A percentile compares a stretch with the other conserved stretches of the same genome.
Evolutionary conservation across 2,329 filamentous ascomycete species (phyloP).

Genomic region (Colletotrichum sp.): DNA sequence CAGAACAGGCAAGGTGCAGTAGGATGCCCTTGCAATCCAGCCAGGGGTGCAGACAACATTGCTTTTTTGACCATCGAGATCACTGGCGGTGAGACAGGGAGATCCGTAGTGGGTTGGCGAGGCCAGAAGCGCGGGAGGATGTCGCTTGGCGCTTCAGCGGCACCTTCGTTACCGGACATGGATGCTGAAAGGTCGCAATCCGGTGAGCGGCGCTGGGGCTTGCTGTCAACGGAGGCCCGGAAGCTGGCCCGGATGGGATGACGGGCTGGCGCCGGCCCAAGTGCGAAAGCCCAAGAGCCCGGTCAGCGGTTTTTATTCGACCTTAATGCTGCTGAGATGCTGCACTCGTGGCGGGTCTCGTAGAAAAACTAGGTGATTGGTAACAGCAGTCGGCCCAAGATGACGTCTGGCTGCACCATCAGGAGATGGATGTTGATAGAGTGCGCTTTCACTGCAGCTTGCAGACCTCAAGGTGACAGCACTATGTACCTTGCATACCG

Average conservation of each 20-base stretch:
- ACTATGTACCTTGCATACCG: conserved; percentile 7
- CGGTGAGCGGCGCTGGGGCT: neutral
- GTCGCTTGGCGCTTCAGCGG: neutral
- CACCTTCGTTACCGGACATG: neutral
- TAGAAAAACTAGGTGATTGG: neutral
- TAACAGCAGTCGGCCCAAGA: neutral
- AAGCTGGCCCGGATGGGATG: neutral
- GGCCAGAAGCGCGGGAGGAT: neutral
- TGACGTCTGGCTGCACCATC: neutral
- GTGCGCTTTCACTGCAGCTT: neutral
- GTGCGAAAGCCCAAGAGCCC: neutral
- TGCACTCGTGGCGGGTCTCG: neutral
- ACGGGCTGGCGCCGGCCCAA: neutral
- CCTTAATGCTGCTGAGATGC: neutral
- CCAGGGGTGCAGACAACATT: conserved; percentile 7
- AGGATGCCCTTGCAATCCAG: conserved; percentile 15
- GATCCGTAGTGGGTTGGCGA: neutral
- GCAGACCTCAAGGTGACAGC: neutral
- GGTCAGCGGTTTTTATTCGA: neutral
- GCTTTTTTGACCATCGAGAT: conserved; percentile 7
- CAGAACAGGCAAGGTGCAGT: neutral
- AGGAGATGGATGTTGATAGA: neutral
- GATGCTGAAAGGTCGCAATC: neutral
- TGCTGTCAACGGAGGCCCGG: neutral
- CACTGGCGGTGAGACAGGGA: conserved; percentile 14